These are phyloP conservation scores for Mycena rebaudengoi DNA, from an alignment of 768 basidiomycete species.

Conservation along the genomic window DNA sequence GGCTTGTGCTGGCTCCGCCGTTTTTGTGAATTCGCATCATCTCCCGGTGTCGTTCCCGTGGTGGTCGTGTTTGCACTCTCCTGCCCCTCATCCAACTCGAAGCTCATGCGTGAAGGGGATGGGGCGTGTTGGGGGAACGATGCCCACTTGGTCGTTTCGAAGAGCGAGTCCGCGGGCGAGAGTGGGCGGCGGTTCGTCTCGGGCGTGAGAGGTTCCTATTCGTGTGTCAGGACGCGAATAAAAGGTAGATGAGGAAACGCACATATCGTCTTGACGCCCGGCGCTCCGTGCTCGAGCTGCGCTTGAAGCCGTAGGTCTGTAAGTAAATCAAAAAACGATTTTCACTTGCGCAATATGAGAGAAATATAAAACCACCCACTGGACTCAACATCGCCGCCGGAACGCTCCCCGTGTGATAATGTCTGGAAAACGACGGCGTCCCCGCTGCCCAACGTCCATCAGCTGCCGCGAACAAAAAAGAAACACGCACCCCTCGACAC, in stretches of 20 bases:
- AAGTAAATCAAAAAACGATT: not conserved
- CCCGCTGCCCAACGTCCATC: no score
- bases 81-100: conserved; percentile 54
- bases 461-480: conserved; percentile 18
- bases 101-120: conserved; percentile 46
- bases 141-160: conserved; percentile 43
- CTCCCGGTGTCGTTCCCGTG: no score
- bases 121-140: conserved; percentile 38
- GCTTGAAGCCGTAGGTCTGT: conserved; percentile 3
- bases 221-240: conserved; percentile 1
- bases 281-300: conserved; percentile 19
- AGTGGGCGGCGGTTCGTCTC: conserved; percentile 55
- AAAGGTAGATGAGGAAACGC: conserved; percentile 29
- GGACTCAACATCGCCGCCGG: conserved; percentile 49
- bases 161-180: conserved; percentile 49
- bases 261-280: conserved; percentile 28
- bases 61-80: conserved; percentile 44
- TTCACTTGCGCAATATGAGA: no score
- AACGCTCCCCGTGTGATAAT: conserved; percentile 52
- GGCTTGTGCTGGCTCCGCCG: no score
- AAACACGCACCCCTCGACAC: conserved; percentile 52
- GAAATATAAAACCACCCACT: conserved; percentile 29
- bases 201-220: conserved; percentile 52
- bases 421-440: conserved; percentile 25
- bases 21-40: no score